Conservation (phyloP, 371 early-diverging fungal species). For the Scutellospora calospora region DNA sequence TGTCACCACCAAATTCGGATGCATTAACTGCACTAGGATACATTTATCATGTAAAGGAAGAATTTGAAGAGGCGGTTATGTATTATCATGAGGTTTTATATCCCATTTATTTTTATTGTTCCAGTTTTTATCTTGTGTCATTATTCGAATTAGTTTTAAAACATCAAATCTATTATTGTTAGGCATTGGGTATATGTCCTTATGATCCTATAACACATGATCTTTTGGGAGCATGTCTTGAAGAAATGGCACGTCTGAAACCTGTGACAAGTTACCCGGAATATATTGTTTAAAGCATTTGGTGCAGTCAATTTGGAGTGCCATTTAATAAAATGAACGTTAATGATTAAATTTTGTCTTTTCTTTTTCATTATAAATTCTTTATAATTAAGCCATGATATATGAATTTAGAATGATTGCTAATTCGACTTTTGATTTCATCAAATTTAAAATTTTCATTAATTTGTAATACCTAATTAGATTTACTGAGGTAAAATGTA, state of each 20-base stretch:
- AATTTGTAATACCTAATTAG: no score
- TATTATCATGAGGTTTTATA: constrained; percentile 46
- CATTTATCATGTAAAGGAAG: constrained; percentile 44
- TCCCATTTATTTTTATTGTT: background rate
- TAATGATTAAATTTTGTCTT: no score
- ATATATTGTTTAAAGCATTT: no score
- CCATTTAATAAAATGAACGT: no score
- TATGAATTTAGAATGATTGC: no score
- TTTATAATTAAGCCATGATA: no score
- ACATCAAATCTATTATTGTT: background rate
- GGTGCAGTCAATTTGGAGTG: no score
- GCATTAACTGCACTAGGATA: constrained; percentile 43
- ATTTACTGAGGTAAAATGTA: no score
- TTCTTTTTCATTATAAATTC: no score
- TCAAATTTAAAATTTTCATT: no score
- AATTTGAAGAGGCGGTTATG: constrained; percentile 38
- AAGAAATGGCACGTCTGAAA: constrained; percentile 5
- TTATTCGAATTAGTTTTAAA: background rate
- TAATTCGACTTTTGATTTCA: no score
- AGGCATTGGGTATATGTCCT: constrained; percentile 44
- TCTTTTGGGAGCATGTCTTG: constrained; percentile 27
- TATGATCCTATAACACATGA: constrained; percentile 42
- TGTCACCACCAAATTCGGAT: constrained; percentile 44
- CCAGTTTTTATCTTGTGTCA: background rate
- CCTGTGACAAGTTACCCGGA: no score